Conservation (phyloP, 2,329 filamentous ascomycete genomes). For the Fusarium sp. region DNA sequence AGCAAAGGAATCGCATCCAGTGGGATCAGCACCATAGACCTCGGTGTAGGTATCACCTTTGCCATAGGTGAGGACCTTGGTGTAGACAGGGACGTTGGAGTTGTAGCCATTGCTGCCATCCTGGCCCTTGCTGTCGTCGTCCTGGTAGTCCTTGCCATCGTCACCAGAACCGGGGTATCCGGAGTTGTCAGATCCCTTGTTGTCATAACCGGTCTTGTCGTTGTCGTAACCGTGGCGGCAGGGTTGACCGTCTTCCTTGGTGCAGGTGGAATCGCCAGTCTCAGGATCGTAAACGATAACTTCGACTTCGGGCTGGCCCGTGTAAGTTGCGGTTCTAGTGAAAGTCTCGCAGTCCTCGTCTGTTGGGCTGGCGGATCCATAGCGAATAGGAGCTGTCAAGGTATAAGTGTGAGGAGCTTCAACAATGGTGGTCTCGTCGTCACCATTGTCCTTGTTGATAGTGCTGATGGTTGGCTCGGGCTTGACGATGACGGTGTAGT, state of each 20-base stretch:
- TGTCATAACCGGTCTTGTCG: conserved; percentile 13
- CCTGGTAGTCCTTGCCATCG: conserved; percentile 18
- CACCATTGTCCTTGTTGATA: conserved; percentile 36
- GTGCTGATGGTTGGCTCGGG: conserved; percentile 31
- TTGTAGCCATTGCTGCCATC: conserved; percentile 9
- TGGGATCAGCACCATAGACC: conserved; percentile 17
- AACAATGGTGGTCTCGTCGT: conserved; percentile 33
- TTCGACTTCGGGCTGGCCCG: conserved; percentile 45
- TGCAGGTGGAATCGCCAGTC: conserved; percentile 48
- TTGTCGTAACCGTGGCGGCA: conserved; percentile 37
- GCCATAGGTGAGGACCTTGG: conserved; percentile 32
- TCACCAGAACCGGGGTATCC: neutral
- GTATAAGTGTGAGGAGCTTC: conserved; percentile 31
- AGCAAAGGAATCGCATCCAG: conserved; percentile 39
- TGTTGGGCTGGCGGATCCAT: conserved; percentile 42
- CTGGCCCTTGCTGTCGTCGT: conserved; percentile 19
- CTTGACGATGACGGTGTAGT: conserved; percentile 38
- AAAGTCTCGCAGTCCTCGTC: conserved; percentile 30
- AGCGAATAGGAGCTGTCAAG: conserved; percentile 43
- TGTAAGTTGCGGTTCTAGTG: conserved; percentile 34
- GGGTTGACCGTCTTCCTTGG: conserved; percentile 43
- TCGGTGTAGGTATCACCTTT: conserved; percentile 25
- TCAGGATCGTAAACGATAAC: conserved; percentile 48
- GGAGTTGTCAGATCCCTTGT: neutral
- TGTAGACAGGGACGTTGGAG: conserved; percentile 24